Conservation (phyloP, 1,284 basidiomycete species). For the Rhodotorula sp. region DNA sequence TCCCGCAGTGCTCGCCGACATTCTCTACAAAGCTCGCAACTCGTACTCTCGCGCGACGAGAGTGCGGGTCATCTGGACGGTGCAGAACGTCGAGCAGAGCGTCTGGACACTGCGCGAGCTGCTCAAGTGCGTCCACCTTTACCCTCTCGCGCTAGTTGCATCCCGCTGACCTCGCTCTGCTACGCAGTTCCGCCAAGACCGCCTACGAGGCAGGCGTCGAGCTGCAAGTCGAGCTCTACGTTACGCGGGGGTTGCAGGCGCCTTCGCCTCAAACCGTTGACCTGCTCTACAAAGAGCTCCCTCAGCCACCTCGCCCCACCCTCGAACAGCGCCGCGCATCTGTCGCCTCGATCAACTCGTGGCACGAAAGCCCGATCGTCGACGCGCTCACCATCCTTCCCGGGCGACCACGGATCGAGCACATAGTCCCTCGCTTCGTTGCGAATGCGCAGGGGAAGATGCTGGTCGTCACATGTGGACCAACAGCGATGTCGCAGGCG, state of each 20-base stretch:
- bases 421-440: conserved; percentile 23
- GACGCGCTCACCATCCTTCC: conserved; percentile 24
- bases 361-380: conserved; percentile 25
- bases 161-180: neutral
- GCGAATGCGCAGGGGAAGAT: conserved; percentile 19
- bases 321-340: conserved; percentile 11
- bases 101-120: conserved; percentile 33
- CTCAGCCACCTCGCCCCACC: conserved; percentile 4
- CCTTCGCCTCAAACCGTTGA: conserved; percentile 23
- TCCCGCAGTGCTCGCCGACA: conserved; percentile 25
- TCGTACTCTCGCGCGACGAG: conserved; percentile 20
- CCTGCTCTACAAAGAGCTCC: conserved; percentile 15
- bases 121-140: conserved; percentile 6
- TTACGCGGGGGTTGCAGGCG: conserved; percentile 20
- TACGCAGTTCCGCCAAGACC: conserved; percentile 16
- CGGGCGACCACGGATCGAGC: conserved; percentile 16
- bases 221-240: conserved; percentile 33
- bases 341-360: conserved; percentile 7
- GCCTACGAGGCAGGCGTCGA: conserved; percentile 32
- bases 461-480: conserved; percentile 30
- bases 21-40: conserved; percentile 19
- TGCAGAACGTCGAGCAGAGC: conserved; percentile 31
- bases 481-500: conserved; percentile 16
- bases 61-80: conserved; percentile 31
- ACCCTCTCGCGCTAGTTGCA: neutral